Evolutionary conservation across 208 protist species (phyloP).

Genomic region (Crithidia mellificae): DNA sequence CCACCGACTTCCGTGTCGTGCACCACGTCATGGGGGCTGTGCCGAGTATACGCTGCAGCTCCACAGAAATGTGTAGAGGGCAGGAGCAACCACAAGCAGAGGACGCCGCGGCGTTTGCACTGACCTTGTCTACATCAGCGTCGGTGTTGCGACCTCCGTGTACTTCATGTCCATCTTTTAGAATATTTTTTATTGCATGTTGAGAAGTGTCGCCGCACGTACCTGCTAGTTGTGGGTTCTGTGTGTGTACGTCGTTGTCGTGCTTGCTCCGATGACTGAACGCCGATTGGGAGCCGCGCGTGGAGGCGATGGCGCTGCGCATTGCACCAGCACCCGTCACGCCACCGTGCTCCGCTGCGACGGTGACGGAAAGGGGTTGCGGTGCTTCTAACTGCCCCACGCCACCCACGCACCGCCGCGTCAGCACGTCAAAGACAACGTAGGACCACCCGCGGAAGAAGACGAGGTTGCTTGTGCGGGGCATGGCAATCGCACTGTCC

Average conservation of each 20-base stretch:
- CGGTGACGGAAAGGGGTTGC: background rate
- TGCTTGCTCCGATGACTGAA: background rate
- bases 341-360: background rate
- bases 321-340: background rate
- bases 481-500: constrained; percentile 24
- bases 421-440: constrained; percentile 22
- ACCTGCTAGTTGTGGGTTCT: no score
- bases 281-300: background rate
- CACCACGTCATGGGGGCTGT: constrained; percentile 5
- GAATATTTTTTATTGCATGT: no score
- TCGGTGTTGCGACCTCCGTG: background rate
- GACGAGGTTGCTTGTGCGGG: constrained; percentile 17
- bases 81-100: background rate
- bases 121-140: constrained; percentile 1
- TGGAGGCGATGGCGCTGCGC: background rate
- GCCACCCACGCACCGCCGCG: constrained; percentile 27
- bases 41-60: constrained; percentile 7
- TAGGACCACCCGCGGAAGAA: constrained; percentile 33
- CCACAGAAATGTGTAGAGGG: background rate
- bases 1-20: background rate
- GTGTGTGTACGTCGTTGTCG: no score
- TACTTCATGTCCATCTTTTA: background rate
- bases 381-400: constrained; percentile 12
- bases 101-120: background rate
- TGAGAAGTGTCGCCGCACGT: no score